Conservation (phyloP, 108 stramenopile species). For the Fistulifera solaris region DNA sequence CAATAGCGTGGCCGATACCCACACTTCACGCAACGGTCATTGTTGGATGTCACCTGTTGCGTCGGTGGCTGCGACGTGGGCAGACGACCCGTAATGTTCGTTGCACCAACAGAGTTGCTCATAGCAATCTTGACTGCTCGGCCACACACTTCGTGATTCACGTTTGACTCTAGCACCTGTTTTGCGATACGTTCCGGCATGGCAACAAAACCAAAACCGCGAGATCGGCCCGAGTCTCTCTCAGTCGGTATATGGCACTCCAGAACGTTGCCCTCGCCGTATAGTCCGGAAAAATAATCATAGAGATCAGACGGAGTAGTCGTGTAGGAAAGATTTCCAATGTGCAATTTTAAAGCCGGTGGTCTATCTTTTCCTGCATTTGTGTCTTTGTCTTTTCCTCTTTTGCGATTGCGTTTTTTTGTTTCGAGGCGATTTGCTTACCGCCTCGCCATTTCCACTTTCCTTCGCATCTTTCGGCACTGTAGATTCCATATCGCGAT, state of each 20-base stretch:
- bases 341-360: conserved; percentile 81
- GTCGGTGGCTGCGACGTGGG: conserved; percentile 9
- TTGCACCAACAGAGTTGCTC: conserved; percentile 66
- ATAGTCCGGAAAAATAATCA: conserved; percentile 61
- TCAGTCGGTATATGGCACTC: conserved; percentile 86
- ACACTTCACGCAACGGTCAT: conserved; percentile 61
- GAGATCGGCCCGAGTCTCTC: conserved; percentile 64
- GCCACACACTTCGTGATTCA: conserved; percentile 67
- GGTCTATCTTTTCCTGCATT: conserved; percentile 16
- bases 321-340: conserved; percentile 76
- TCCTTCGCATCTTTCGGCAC: background rate
- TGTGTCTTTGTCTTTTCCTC: conserved; percentile 7
- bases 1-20: conserved; percentile 84
- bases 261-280: conserved; percentile 68
- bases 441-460: background rate
- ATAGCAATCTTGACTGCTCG: conserved; percentile 73
- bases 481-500: conserved; percentile 8
- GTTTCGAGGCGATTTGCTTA: conserved; percentile 1
- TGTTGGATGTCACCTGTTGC: conserved; percentile 12
- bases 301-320: conserved; percentile 63
- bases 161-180: conserved; percentile 43
- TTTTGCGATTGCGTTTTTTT: conserved; percentile 5
- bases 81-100: conserved; percentile 37
- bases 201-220: conserved; percentile 85
- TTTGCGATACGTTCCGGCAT: conserved; percentile 56